Base-by-base conservation (phyloP, 805 yeast genomes). In the Suhomyces kilbournensis region DNA sequence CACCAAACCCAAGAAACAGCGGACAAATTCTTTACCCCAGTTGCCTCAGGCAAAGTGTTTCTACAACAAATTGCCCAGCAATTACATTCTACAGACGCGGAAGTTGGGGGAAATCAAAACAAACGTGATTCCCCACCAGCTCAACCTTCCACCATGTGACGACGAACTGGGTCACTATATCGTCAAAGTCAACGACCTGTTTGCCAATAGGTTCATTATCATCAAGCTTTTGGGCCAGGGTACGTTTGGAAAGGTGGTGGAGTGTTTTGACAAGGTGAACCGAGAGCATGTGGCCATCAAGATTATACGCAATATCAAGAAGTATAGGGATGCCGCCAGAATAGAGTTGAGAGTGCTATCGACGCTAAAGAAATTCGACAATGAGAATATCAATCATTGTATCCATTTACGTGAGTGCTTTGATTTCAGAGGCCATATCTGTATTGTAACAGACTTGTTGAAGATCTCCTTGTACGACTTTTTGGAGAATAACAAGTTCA, bases 321-420 rank as follows among this genome's bases (percentile, higher is more conserved):
- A 96, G 72, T 94, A 94, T 68, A 79, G 98, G 51, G 97, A 92
- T 64, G 99, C 99, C 3, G 90, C 97, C 12, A 89, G 87, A 68
- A 90, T 92, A 51, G 99, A 94, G 71, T 76, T 94, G 23, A 74
- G 98, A 46, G 90, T 94, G 10, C 72, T 94, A 53, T 75, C 88
- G 15, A 85, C 93, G 48, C 71, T 90, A 52, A 83, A 86, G 53
- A 80, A 80, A 61, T 84, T 83, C 65, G 97, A 90, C 65, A 83
- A 86, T 28, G 67, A 74, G 28, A 87, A 83, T 67, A 60, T 71
- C 61, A 88, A 82, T 69, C 87, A 83, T 67, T 94, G 98, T 67
- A 86, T 93, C 54, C 93, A 91, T 61, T 70, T 93, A 53, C 77
- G 88, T 26, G 97, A 92, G 61, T 91, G 94, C 64, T 88, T 93